Base-by-base conservation (phyloP, 1,139 yeast genomes). In the Scheffersomyces insectosa region DNA sequence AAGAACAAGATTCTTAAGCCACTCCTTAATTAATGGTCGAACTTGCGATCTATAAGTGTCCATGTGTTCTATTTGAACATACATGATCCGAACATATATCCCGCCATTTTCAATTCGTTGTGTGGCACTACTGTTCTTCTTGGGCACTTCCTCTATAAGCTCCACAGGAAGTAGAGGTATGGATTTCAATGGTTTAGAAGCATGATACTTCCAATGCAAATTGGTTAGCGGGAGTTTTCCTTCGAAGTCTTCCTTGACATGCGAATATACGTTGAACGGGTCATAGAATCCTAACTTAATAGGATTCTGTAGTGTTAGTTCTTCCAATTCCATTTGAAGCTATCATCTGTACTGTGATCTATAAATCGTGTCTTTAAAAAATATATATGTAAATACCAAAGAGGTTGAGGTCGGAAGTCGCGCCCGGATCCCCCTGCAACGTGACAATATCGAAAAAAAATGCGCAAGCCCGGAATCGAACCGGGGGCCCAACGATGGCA, bases 31-130 rank as follows among this genome's bases (percentile, higher is more conserved):
- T 54, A 89, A 71, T 1, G 95, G 95, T 38, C 99, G 76, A 0
- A 85, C 90, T 53, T 85, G 87, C 1, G 85, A 66, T 50, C 95
- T 74, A 62, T 93, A 93, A 2, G 80, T 79, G 13, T 91, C 98
- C 33, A 83, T 63, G 36, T 78, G 80, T 8, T 81, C 83, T 47
- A 85, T 79, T 45, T 78, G 77, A 6, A 93, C 75, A 47, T 91
- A 77, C 71, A 91, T 84, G 12, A 90, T 56, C 47, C 87, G 78
- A 33, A 86, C 66, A 51, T 84, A 83, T 0, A 85, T 83, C 11
- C 8, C 16, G 11, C 20, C 23, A 13, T 13, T 14, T 31, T 13
- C 33, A 12, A 20, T 20, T 20, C 25, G 32, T 28, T 25, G 28
- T 9, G 4, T 31, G 11, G 14, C 33, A 10, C 9, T 20, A 14